Percentiles rank a stretch among this genome's conserved stretches.
Evolutionary conservation across 192 early-diverging fungal genomes (phyloP).

Genomic region (Coemansia sp.): DNA sequence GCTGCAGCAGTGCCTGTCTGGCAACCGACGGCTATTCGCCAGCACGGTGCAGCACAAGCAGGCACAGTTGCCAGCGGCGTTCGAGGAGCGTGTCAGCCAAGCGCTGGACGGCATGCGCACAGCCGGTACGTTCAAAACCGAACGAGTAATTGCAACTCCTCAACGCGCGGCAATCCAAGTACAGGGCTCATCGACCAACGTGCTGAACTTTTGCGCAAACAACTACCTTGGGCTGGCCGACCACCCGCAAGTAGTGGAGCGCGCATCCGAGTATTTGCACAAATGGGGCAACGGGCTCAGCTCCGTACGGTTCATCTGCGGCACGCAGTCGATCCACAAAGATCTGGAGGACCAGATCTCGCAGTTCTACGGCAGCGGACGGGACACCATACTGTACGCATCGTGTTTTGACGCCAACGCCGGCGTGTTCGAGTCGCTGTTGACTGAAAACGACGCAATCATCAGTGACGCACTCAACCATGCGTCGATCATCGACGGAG

Average conservation of each 20-base stretch:
- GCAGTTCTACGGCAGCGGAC: slow-evolving; percentile 56
- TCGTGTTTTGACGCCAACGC: slow-evolving; percentile 74
- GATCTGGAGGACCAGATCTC: slow-evolving; percentile 61
- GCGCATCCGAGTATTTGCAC: slow-evolving; percentile 56
- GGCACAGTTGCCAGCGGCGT: slow-evolving; percentile 28
- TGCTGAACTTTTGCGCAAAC: slow-evolving; percentile 72
- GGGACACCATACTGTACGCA: slow-evolving; percentile 67
- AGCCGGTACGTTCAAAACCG: slow-evolving; percentile 68
- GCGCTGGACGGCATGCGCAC: slow-evolving; percentile 58
- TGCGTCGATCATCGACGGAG: slow-evolving; percentile 71
- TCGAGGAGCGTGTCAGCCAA: slow-evolving; percentile 47
- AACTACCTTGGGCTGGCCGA: slow-evolving; percentile 70
- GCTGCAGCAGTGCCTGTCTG: not conserved
- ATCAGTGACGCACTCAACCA: slow-evolving; percentile 62
- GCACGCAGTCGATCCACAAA: slow-evolving; percentile 70
- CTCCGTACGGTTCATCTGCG: slow-evolving; percentile 72
- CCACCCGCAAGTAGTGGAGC: slow-evolving; percentile 57
- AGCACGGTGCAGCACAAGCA: slow-evolving; percentile 3
- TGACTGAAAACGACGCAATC: slow-evolving; percentile 59
- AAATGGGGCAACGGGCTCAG: slow-evolving; percentile 64
- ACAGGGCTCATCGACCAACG: slow-evolving; percentile 32
- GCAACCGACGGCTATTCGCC: slow-evolving; percentile 9
- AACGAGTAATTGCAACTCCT: slow-evolving; percentile 62
- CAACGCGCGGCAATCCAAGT: slow-evolving; percentile 60
- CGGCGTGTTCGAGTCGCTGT: slow-evolving; percentile 64